These are phyloP conservation scores for Sphaerosporella brunnea DNA, from an alignment of 495 filamentous ascomycete species.

Conservation along the genomic window DNA sequence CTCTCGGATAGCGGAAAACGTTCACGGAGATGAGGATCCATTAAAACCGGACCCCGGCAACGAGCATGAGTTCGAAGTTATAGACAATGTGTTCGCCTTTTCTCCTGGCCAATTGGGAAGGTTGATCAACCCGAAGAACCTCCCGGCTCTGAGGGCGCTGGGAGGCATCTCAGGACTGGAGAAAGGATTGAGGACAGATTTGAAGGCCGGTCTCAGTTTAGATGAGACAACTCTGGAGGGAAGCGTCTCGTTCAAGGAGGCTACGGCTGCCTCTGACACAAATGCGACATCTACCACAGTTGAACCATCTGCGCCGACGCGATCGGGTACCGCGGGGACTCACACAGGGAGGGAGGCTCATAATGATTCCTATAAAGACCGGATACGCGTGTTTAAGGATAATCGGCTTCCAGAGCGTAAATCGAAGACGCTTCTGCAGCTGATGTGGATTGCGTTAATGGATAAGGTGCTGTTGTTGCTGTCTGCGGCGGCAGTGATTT, in stretches of 20 bases:
- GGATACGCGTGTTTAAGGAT: constrained; percentile 48
- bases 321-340: constrained; percentile 24
- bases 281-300: too few species aligned
- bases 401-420: constrained; percentile 58
- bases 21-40: constrained; percentile 39
- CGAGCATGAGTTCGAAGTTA: constrained; percentile 52
- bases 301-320: constrained; percentile 13
- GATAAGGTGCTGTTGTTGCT: constrained; percentile 71
- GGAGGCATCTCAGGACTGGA: constrained; percentile 62
- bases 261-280: constrained; percentile 22
- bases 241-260: constrained; percentile 54
- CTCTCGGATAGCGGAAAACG: neutral
- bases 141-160: constrained; percentile 57
- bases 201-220: constrained; percentile 48
- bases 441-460: constrained; percentile 70
- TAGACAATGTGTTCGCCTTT: constrained; percentile 67
- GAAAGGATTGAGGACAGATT: constrained; percentile 55
- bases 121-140: constrained; percentile 62
- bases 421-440: constrained; percentile 48
- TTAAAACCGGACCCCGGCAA: constrained; percentile 51
- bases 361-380: constrained; percentile 38
- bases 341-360: constrained; percentile 16
- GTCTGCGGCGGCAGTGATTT: constrained; percentile 60
- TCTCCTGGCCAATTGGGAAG: constrained; percentile 66
- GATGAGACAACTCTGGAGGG: constrained; percentile 53